phyloP scores from a whole-genome alignment of 768 basidiomycete genomes.

The Clitopilus hobsonii region DNA sequence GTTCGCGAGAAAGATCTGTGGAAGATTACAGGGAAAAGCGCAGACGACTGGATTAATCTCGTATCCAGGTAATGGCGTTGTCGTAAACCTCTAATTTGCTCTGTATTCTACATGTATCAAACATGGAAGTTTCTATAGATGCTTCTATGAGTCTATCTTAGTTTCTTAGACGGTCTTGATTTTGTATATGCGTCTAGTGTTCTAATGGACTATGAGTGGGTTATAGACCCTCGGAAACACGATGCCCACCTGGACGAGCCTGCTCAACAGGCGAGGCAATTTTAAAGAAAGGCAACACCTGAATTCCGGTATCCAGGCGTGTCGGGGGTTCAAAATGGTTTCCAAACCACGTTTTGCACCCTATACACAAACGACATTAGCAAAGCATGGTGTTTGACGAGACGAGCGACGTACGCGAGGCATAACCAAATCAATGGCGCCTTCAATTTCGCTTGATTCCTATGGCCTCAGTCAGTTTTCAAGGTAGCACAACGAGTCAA shows the following conservation, averaged over 20 bases:
- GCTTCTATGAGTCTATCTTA: too few relatives aligned
- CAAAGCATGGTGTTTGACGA: not conserved
- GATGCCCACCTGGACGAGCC: not conserved
- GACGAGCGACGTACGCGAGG: not conserved
- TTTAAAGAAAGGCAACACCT: not conserved
- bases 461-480: not conserved
- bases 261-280: not conserved
- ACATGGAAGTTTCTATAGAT: not conserved
- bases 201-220: not conserved
- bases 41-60: slow-evolving; percentile 48
- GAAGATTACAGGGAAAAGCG: slow-evolving; percentile 43
- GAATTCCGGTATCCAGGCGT: not conserved
- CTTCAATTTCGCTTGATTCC: not conserved
- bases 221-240: not conserved
- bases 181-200: not conserved
- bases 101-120: not conserved
- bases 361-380: not conserved
- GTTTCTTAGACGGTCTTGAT: too few relatives aligned
- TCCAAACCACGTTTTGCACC: not conserved
- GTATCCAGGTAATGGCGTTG: not conserved
- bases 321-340: not conserved
- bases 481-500: not conserved
- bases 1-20: slow-evolving; percentile 25
- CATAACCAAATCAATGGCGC: not conserved
- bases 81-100: not conserved